Evolutionary conservation across 768 basidiomycete genomes (phyloP), one percentile per base, ranked within the genome.

Genomic region (Amanita brunnescens): DNA sequence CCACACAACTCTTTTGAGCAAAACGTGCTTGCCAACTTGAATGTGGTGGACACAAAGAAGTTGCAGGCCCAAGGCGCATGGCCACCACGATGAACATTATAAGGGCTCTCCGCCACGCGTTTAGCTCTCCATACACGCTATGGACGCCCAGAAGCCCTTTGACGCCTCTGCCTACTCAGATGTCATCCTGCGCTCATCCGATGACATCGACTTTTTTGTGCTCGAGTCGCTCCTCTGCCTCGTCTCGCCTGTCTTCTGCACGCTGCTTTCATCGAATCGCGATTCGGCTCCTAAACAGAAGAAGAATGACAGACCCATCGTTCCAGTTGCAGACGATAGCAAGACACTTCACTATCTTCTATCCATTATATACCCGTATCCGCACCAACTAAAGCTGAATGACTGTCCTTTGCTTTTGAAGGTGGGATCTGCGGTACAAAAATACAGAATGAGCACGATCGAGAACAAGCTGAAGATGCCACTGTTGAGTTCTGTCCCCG

Each of bases 201-300:
- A 70, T 54, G 55, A 59, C 9, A 43, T 66, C 39, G 59, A 70
- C 47, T 68, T 69, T 53, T 59, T 57, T 20, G 58, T 65, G 21
- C 55, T 57, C 47, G 61, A 62, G 48, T 45, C 47, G 16, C 52
- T 69, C 1, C 57, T 71, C 4, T 54, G 64, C 8, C 37, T 64
- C n/a, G 57, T 61, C 6, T 70, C 71, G 0, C 59, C 66, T 8
- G 49, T 67, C 13, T 70, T 70, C 47, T 49, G 47, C 20, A 58
- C 52, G 32, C 69, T 66, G 66, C 57, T 67, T 40, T 42, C 59
- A 1, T 29, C 64, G 12, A 62, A 64, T 9, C 59, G 61, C 34
- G 33, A 44, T 13, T 24, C 39, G 7, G 8, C 6, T 8, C 42
- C 16, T 45, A 29, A 33, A 14, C 40, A 41, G 6, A 37, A 20